A percentile compares a stretch with the other conserved stretches of the same genome.
Evolutionary conservation across 768 basidiomycete genomes (phyloP).

Genomic region (Trametes coccinea): DNA sequence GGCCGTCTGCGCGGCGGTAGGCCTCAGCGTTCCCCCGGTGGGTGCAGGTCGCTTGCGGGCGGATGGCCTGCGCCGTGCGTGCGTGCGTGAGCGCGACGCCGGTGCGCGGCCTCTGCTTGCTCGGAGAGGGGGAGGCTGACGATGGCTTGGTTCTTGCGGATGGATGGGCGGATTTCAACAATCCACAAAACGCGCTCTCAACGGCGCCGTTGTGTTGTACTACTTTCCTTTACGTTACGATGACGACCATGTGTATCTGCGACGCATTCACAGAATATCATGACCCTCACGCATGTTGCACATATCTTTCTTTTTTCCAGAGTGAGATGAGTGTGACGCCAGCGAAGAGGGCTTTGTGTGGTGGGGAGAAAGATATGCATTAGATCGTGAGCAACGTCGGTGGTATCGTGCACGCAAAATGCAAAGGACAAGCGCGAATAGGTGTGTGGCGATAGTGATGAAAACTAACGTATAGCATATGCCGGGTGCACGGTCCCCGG

Average conservation of each 20-base stretch:
- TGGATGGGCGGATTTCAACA: constrained; percentile 71
- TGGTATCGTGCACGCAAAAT: neutral
- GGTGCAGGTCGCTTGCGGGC: neutral
- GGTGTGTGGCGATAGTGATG: neutral
- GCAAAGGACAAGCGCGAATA: neutral
- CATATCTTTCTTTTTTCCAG: too few relatives aligned
- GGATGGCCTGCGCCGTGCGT: constrained; percentile 1
- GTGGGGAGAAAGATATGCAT: neutral
- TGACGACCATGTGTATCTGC: constrained; percentile 5
- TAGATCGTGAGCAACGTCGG: neutral
- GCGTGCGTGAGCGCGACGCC: constrained; percentile 3
- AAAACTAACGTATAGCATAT: neutral
- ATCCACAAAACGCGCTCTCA: constrained; percentile 46
- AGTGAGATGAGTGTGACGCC: too few relatives aligned
- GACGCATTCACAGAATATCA: constrained; percentile 8
- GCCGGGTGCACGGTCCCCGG: neutral
- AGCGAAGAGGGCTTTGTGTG: too few relatives aligned
- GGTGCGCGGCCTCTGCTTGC: neutral
- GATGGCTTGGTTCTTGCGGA: constrained; percentile 10
- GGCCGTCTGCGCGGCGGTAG: neutral
- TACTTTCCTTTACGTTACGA: neutral
- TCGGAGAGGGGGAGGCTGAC: neutral
- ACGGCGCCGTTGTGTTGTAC: constrained; percentile 21
- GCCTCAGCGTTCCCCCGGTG: constrained; percentile 1
- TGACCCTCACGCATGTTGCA: neutral